phyloP scores from a whole-genome alignment of 2,329 filamentous ascomycete genomes.

The Lasiodiplodia sp. region DNA sequence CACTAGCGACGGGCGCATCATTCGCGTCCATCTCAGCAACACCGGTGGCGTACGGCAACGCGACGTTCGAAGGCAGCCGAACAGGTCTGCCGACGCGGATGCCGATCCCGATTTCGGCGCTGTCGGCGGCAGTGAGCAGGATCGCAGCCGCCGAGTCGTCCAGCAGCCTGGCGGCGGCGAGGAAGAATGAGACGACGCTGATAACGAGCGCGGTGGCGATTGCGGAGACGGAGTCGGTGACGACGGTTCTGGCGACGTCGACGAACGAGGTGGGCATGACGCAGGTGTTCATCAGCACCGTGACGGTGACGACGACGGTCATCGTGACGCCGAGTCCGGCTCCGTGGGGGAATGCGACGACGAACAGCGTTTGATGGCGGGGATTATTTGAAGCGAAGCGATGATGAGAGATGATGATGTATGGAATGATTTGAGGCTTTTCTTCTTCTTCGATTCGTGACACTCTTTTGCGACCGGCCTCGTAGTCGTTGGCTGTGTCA shows the following conservation, averaged over 20 bases:
- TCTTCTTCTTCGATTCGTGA: neutral
- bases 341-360: neutral
- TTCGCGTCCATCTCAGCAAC: neutral
- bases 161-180: too few species aligned
- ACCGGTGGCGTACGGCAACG: neutral
- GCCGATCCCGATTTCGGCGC: constrained; percentile 7
- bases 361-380: neutral
- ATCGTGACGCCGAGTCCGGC: neutral
- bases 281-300: constrained; percentile 9
- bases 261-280: neutral
- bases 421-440: neutral
- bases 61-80: neutral
- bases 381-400: too few species aligned
- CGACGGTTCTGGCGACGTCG: neutral
- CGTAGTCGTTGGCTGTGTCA: too few species aligned
- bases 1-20: neutral
- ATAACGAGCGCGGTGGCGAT: neutral
- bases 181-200: neutral
- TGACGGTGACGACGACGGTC: constrained; percentile 18
- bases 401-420: neutral
- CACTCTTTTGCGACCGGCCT: neutral
- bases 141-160: neutral
- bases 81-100: constrained; percentile 8
- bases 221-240: neutral
- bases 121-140: neutral